Conservation (phyloP, 2,329 filamentous ascomycete genomes). For the Graphilbum sp. region DNA sequence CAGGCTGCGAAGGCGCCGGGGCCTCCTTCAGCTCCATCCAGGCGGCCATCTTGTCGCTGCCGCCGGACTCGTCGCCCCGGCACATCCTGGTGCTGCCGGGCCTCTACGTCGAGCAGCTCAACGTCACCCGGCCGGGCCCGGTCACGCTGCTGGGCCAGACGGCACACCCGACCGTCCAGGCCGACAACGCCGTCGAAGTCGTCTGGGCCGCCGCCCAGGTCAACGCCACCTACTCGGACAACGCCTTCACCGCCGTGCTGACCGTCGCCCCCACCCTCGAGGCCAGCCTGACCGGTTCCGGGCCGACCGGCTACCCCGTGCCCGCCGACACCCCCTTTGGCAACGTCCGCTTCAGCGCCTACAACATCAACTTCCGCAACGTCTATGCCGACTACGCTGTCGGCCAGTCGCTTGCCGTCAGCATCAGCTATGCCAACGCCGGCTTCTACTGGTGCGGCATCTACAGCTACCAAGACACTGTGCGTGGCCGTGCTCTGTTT, state of each 20-base stretch:
- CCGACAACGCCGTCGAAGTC: conserved; percentile 33
- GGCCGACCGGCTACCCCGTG: conserved; percentile 44
- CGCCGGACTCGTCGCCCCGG: conserved; percentile 24
- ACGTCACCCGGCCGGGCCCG: conserved; percentile 44
- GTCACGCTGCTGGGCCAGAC: conserved; percentile 42
- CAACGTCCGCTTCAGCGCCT: conserved; percentile 44
- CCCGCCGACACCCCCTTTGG: conserved; percentile 46
- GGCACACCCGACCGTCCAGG: conserved; percentile 21
- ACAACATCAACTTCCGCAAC: conserved; percentile 52
- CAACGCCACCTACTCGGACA: conserved; percentile 31
- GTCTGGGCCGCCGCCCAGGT: conserved; percentile 40
- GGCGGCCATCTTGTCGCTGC: conserved; percentile 22
- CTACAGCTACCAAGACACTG: conserved; percentile 53
- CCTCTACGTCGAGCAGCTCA: conserved; percentile 46
- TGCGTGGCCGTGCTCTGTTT: conserved; percentile 8
- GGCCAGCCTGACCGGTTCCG: conserved; percentile 42
- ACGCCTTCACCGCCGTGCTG: conserved; percentile 44
- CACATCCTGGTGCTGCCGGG: conserved; percentile 45
- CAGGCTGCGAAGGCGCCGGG: conserved; percentile 13
- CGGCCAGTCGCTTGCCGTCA: conserved; percentile 43
- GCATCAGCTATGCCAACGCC: conserved; percentile 44
- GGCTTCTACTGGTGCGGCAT: conserved; percentile 52
- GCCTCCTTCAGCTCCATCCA: conserved; percentile 23
- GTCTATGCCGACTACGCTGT: conserved; percentile 22
- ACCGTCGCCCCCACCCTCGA: conserved; percentile 49